Percentiles rank a stretch among this genome's conserved stretches.
Conservation (phyloP, 163 green algal species). For the Chlorella variabilis region DNA sequence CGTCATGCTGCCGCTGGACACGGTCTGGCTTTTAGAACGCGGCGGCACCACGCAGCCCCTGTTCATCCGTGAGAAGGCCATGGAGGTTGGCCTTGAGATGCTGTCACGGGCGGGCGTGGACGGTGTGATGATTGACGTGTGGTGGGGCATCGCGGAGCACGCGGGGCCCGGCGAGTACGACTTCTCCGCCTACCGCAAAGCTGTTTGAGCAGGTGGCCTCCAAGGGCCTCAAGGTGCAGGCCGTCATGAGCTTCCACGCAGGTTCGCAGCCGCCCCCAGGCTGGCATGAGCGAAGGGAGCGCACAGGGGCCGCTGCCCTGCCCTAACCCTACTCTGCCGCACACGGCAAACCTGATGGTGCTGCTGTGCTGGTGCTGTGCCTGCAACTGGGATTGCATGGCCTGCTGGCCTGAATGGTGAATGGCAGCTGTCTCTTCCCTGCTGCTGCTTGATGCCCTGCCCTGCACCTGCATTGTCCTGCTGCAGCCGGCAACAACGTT, state of each 20-base stretch:
- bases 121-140: conserved; percentile 99
- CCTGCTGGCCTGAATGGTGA: not conserved
- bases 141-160: conserved; percentile 97
- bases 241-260: conserved; percentile 96
- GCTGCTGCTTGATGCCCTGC: not conserved
- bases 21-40: conserved; percentile 83
- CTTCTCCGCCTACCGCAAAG: conserved; percentile 91
- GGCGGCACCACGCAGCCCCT: conserved; percentile 44
- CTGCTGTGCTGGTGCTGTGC: too few relatives aligned
- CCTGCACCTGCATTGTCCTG: too few relatives aligned
- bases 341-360: too few relatives aligned
- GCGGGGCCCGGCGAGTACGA: conserved; percentile 85
- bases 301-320: too few relatives aligned
- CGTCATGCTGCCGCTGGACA: conserved; percentile 98
- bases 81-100: conserved; percentile 86
- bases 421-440: too few relatives aligned
- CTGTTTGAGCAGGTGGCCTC: conserved; percentile 81
- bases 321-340: too few relatives aligned
- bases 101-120: conserved; percentile 88
- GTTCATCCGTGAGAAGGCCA: conserved; percentile 84
- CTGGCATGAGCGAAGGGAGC: too few relatives aligned
- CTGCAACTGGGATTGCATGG: not conserved
- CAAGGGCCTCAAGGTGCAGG: conserved; percentile 87
- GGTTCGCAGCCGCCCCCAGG: too few relatives aligned
- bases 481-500: conserved; percentile 38